These are phyloP conservation scores for Populus deltoides DNA, from an alignment of 345 rosid genomes.

Conservation along the genomic window DNA sequence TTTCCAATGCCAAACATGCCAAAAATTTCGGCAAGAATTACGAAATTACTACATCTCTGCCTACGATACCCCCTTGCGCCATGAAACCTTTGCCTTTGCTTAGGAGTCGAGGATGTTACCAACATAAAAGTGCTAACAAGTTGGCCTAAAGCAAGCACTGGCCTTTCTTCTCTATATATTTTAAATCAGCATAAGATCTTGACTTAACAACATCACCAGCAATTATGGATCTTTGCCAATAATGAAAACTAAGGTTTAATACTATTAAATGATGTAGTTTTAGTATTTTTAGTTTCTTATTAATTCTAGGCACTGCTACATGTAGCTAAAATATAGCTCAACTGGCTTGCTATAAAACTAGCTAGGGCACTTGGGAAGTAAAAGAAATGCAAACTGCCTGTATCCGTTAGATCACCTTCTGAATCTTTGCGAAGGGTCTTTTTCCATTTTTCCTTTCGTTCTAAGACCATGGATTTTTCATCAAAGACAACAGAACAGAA, in stretches of 20 bases:
- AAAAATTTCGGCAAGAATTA: too few species aligned
- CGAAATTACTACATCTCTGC: too few species aligned
- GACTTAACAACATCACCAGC: background rate
- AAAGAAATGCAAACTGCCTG: background rate
- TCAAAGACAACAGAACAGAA: background rate
- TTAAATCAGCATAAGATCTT: background rate
- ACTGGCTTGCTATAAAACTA: background rate
- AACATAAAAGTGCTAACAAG: too few species aligned
- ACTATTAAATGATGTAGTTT: background rate
- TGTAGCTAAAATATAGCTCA: background rate
- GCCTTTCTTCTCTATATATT: too few species aligned
- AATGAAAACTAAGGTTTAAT: background rate
- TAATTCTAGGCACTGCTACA: background rate
- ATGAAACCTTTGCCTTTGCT: too few species aligned
- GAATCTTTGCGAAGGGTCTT: background rate
- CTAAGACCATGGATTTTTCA: background rate
- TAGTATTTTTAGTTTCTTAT: background rate
- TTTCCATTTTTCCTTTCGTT: background rate
- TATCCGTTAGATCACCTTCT: background rate
- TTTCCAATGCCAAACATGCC: too few species aligned
- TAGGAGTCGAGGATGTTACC: too few species aligned
- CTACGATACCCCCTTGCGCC: too few species aligned
- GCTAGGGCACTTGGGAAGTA: background rate
- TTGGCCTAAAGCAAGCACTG: too few species aligned
- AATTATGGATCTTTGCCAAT: background rate